Base-by-base conservation (phyloP, 371 early-diverging fungal species). In the Mucor circinelloides region DNA sequence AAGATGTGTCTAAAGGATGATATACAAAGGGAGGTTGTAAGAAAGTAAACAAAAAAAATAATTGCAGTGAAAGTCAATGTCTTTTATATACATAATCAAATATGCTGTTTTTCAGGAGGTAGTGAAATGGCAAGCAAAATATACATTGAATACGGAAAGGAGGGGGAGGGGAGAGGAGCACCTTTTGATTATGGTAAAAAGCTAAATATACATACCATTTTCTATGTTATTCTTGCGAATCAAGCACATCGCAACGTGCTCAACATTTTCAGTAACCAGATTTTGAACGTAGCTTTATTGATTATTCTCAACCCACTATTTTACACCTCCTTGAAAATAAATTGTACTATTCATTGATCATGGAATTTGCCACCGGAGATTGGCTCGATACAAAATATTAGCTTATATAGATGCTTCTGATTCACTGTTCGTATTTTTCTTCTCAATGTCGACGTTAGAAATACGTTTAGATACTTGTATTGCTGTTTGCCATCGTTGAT, bases 361-460 rank as follows among this genome's bases (percentile, higher is more conserved):
- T 52, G 52, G 52, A 52, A 52, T 52, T 52, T 52, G 52, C 52
- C 52, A 52, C 52, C 25, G 27, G 52, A 50, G 50, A 50, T 50
- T 50, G 25, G 50, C 23, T 50, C 46, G 23, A 8, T 25, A 19
- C 8, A 10, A 25, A 50, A 50, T 27, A 50, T 23, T 21, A 9
- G 23, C 12, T 13, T 25, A 25, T 52, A 40, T 25, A 52, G 2
- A 27, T 52, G 13, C 52, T 52, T 25, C 25, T 50, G 23, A 50
- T 50, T 50, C 6, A 17, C 40, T 5, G 36, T 17, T 36, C 13
- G 0, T 36, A 13, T 36, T 34, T 9, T 9, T 6, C 36, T 36
- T 36, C 36, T 36, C 17, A 17, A 17, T 5, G n/a, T 17, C 17
- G 17, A 15, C 13, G 17, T 17, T 40, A 5, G 40, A 40, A 40